Conservation (phyloP, 1,284 basidiomycete species). For the Bjerkandera adusta region DNA sequence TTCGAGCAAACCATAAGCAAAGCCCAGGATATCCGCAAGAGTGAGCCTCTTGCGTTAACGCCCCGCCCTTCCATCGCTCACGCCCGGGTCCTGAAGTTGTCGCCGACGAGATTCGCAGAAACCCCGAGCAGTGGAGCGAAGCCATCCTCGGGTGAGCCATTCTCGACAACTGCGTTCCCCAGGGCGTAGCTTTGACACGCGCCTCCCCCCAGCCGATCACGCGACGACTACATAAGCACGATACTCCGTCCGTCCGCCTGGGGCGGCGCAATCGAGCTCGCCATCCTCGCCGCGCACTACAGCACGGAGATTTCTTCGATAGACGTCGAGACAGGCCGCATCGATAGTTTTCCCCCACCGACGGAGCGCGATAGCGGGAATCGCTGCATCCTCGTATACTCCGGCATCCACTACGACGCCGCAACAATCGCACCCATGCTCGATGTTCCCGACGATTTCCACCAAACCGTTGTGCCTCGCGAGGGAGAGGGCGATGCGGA, state of each 20-base stretch:
- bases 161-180: conserved; percentile 2
- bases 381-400: conserved; percentile 78
- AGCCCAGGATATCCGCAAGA: conserved; percentile 61
- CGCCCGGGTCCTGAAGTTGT: conserved; percentile 52
- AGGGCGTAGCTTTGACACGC: too few relatives aligned
- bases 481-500: conserved; percentile 46
- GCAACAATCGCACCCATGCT: conserved; percentile 76
- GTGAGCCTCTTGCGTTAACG: conserved; percentile 41
- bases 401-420: conserved; percentile 94
- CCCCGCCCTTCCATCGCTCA: not conserved
- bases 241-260: conserved; percentile 81
- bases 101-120: conserved; percentile 71
- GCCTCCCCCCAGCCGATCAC: conserved; percentile 51
- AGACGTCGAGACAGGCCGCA: conserved; percentile 90
- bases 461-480: conserved; percentile 81
- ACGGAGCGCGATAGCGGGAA: conserved; percentile 32
- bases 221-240: conserved; percentile 74
- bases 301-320: conserved; percentile 84
- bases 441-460: conserved; percentile 79
- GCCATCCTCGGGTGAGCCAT: conserved; percentile 75
- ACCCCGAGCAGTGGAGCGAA: conserved; percentile 75
- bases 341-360: conserved; percentile 77
- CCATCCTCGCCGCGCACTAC: conserved; percentile 80
- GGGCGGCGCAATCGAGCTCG: conserved; percentile 93
- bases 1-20: conserved; percentile 79